Conservation (phyloP, 2,329 filamentous ascomycete genomes). For the Didymella glomerata region DNA sequence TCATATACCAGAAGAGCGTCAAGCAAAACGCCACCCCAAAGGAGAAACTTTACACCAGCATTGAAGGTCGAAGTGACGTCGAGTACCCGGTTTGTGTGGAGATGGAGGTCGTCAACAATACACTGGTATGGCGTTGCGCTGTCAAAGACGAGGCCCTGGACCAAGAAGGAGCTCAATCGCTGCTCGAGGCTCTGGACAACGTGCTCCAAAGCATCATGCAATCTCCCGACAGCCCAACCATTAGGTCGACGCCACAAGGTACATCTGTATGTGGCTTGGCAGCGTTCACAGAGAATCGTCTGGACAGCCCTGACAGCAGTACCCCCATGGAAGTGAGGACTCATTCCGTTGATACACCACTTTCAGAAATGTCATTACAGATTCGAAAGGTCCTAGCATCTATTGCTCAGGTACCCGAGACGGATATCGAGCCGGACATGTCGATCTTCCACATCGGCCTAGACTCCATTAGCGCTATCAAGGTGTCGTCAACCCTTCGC, state of each 20-base stretch:
- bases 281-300: constrained; percentile 45
- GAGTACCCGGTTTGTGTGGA: constrained; percentile 87
- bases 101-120: constrained; percentile 68
- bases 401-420: constrained; percentile 67
- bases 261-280: constrained; percentile 73
- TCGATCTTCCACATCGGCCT: constrained; percentile 86
- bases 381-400: constrained; percentile 60
- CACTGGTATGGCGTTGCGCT: constrained; percentile 75
- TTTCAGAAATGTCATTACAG: constrained; percentile 46
- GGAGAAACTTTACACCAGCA: constrained; percentile 66
- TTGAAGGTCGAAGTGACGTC: constrained; percentile 71
- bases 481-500: constrained; percentile 75
- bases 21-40: constrained; percentile 57
- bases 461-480: constrained; percentile 92
- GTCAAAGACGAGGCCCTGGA: constrained; percentile 68
- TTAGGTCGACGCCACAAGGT: constrained; percentile 61
- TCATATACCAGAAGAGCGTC: constrained; percentile 68
- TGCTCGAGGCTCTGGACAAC: constrained; percentile 68
- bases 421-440: constrained; percentile 66
- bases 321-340: not conserved
- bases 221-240: constrained; percentile 58
- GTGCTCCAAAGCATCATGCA: constrained; percentile 66
- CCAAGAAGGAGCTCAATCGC: constrained; percentile 53
- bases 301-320: not conserved
- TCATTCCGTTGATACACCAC: constrained; percentile 11